A percentile compares a stretch with the other conserved stretches of the same genome.
Conservation (phyloP, 2,329 filamentous ascomycete genomes). For the Beauveria rudraprayagi region DNA sequence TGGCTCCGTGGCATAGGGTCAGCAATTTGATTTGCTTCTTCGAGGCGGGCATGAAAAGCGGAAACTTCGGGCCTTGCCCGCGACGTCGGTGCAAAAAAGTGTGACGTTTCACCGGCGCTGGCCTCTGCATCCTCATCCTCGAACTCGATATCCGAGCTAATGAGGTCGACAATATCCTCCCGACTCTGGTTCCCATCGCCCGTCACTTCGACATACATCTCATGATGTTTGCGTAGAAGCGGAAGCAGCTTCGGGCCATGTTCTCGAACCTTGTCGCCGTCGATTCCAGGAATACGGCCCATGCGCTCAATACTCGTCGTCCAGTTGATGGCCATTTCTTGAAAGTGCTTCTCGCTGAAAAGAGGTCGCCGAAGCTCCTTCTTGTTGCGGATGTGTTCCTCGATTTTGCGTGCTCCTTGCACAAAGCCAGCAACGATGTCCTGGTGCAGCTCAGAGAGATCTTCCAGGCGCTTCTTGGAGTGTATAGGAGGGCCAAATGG, state of each 20-base stretch:
- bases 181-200: constrained; percentile 18
- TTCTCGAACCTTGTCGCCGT: constrained; percentile 50
- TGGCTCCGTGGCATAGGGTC: constrained; percentile 12
- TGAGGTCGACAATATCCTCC: constrained; percentile 46
- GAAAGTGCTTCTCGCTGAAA: constrained; percentile 62
- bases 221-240: constrained; percentile 43
- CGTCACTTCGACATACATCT: constrained; percentile 44
- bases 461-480: constrained; percentile 43
- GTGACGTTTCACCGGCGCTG: constrained; percentile 28
- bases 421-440: constrained; percentile 60
- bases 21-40: constrained; percentile 21
- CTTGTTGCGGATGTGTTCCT: constrained; percentile 53
- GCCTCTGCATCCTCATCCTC: constrained; percentile 28
- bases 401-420: constrained; percentile 48
- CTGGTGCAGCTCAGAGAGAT: constrained; percentile 51
- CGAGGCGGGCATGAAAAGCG: constrained; percentile 26
- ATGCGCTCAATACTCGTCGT: constrained; percentile 55
- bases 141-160: constrained; percentile 36
- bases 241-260: constrained; percentile 55
- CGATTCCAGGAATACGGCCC: constrained; percentile 54
- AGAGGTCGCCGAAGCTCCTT: constrained; percentile 48
- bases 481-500: constrained; percentile 51
- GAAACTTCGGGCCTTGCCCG: constrained; percentile 23
- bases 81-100: constrained; percentile 33
- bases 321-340: constrained; percentile 65